A percentile compares a stretch with the other conserved stretches of the same genome.
These are phyloP conservation scores for Serendipita sp. DNA, from an alignment of 768 basidiomycete genomes.

Conservation along the genomic window DNA sequence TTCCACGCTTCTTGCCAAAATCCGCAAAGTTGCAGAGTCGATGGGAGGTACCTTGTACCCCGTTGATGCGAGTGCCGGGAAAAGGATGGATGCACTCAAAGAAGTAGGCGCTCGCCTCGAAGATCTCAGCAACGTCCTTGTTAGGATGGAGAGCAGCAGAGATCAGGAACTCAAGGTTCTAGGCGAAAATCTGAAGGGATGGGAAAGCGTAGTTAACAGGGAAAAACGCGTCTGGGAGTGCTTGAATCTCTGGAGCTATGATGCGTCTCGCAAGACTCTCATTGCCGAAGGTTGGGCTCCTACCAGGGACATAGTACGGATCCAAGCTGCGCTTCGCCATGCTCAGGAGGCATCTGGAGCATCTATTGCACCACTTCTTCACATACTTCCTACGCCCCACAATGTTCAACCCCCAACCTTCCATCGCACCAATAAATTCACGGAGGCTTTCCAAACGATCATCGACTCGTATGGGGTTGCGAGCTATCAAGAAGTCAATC, in stretches of 20 bases:
- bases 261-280: constrained; percentile 81
- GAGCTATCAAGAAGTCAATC: constrained; percentile 91
- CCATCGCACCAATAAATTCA: constrained; percentile 88
- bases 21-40: constrained; percentile 96
- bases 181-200: constrained; percentile 69
- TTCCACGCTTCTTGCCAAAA: constrained; percentile 80
- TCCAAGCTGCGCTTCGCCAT: constrained; percentile 74
- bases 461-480: constrained; percentile 97
- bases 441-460: constrained; percentile 90
- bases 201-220: constrained; percentile 88
- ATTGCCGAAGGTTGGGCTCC: constrained; percentile 98
- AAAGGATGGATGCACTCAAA: constrained; percentile 74
- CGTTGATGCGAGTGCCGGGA: constrained; percentile 87
- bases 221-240: constrained; percentile 96
- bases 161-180: constrained; percentile 68
- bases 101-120: constrained; percentile 82
- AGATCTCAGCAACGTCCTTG: constrained; percentile 75
- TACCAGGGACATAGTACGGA: constrained; percentile 70
- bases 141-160: constrained; percentile 74
- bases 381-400: constrained; percentile 56
- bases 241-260: constrained; percentile 89
- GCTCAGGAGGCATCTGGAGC: constrained; percentile 88
- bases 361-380: constrained; percentile 77
- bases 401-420: constrained; percentile 90
- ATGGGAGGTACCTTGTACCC: constrained; percentile 96